These are phyloP conservation scores for Chalara sp. DNA, from an alignment of 2,329 filamentous ascomycete genomes.

Conservation along the genomic window DNA sequence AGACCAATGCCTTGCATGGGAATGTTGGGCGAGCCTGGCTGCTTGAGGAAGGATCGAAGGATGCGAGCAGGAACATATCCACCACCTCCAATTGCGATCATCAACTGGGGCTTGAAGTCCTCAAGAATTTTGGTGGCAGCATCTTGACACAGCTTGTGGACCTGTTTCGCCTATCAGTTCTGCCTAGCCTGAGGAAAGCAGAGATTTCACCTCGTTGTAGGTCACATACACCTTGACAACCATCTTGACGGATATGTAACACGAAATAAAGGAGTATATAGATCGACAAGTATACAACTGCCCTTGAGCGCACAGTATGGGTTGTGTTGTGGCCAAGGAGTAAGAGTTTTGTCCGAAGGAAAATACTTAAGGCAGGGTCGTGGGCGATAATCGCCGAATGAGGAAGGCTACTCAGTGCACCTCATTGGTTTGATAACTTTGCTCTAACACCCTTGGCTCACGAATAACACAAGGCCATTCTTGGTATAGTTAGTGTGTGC, in stretches of 20 bases:
- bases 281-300: no score
- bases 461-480: no score
- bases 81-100: slow-evolving; percentile 96
- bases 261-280: no score
- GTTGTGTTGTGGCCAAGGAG: no score
- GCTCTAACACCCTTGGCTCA: no score
- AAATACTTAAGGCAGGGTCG: no score
- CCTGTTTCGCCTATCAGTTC: slow-evolving; percentile 43
- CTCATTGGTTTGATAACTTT: no score
- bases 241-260: slow-evolving; percentile 41
- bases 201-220: slow-evolving; percentile 72
- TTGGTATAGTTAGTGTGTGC: no score
- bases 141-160: slow-evolving; percentile 94
- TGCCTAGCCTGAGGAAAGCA: slow-evolving; percentile 5
- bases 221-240: slow-evolving; percentile 83
- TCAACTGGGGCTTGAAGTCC: slow-evolving; percentile 86
- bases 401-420: no score
- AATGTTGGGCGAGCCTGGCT: slow-evolving; percentile 81
- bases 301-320: no score
- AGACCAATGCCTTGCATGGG: slow-evolving; percentile 98
- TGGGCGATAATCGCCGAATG: no score
- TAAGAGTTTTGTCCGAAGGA: no score
- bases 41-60: slow-evolving; percentile 94
- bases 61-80: slow-evolving; percentile 97
- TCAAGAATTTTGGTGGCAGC: slow-evolving; percentile 75